Evolutionary conservation across 768 basidiomycete genomes (phyloP), one percentile per base, ranked within the genome.

Genomic region (Leucogyrophana mollusca): DNA sequence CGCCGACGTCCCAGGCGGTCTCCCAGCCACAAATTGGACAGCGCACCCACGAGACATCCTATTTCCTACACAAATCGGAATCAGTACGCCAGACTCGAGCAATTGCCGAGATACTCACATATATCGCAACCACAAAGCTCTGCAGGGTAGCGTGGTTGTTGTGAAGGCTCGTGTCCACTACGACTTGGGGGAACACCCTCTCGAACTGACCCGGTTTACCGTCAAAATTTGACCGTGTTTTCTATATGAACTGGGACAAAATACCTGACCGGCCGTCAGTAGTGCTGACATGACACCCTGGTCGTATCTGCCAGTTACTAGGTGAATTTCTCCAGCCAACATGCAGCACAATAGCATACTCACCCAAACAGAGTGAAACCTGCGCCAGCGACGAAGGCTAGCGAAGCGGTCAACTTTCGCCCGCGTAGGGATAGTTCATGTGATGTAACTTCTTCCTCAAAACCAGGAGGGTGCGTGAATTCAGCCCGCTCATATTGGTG

Each of bases 241-340:
- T n/a, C n/a, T n/a, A n/a, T n/a, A n/a, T n/a, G n/a, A n/a, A n/a
- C n/a, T n/a, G n/a, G n/a, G n/a, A n/a, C n/a, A n/a, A n/a, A 24
- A 17, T 46, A 78, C 78, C 67, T 78, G 74, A 36, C 67, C 65
- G 0, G 83, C 75, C 4, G 77, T 82, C 40, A 85, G 62, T 17
- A 84, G 66, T 14, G 82, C 80, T n/a, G 77, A 78, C 82, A 85
- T 82, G 24, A 84, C 83, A 36, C 82, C 83, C 56, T 85, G 84
- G 55, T 85, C 83, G 62, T 83, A 85, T 22, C 80, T 81, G 41
- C 9, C 2, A n/a, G n/a, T n/a, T n/a, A n/a, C n/a, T n/a, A n/a
- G n/a, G n/a, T n/a, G n/a, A n/a, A n/a, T n/a, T n/a, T n/a, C n/a
- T n/a, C n/a, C 35, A 20, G n/a, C 4, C 20, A 25, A 18, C 6